Evolutionary conservation across 768 basidiomycete genomes (phyloP), one percentile per base, ranked within the genome.

Genomic region (Panus rudis): DNA sequence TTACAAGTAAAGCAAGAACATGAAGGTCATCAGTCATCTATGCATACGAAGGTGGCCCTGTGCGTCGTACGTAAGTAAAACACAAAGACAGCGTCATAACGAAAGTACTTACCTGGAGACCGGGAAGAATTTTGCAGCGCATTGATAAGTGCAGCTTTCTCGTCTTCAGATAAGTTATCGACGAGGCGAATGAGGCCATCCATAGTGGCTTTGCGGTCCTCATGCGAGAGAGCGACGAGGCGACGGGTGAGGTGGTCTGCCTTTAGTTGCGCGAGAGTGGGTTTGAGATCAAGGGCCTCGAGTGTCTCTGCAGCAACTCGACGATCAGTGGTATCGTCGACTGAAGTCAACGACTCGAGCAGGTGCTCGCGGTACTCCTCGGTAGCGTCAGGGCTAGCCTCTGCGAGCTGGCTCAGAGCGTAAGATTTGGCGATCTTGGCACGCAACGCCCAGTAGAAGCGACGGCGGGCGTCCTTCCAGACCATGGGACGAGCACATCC

Each of bases 371-470:
- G 79, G 51, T 89, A 81, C 38, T 87, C 78, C 22, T 69, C 66
- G 7, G 79, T 70, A 2, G 87, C 68, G 25, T 75, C 76, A 3
- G 93, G 90, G 54, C 79, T 81, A 16, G 86, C 84, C 37, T 77
- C 76, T 4, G 75, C 70, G 33, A 96, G 69, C 47, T 73, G 67
- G 32, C 72, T 69, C 32, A 87, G 67, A 16, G 81, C 81, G 28
- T 68, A 65, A 1, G 83, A 82, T 42, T 75, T 78, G 20, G 84
- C 84, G 24, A 88, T 65, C 41, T 84, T 81, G n/a, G 84, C 83
- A 33, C 93, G 84, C 23, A 90, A 73, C 32, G 87, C 79, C 92
- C 92, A 96, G 68, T 94, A 94, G 75, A 97, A 93, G 58, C 81
- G 75, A 48, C 92, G 78, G 46, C 91, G 82, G 43, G 92, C 80